Conservation (phyloP, 495 filamentous ascomycete species). For the Alectoria sarmentosa region DNA sequence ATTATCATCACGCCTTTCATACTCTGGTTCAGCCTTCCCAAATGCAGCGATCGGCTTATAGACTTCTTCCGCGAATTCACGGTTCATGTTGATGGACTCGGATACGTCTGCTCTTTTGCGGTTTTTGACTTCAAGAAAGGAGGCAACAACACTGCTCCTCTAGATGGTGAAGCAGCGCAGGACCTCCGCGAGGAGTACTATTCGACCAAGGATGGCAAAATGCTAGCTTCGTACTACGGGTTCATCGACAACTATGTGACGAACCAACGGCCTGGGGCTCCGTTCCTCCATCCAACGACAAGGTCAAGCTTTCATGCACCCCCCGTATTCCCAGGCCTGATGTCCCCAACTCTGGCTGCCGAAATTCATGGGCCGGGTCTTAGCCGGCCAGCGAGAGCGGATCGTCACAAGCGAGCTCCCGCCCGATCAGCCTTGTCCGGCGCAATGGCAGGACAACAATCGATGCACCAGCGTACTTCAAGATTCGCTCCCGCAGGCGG, state of each 20-base stretch:
- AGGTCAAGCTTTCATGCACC: slow-evolving; percentile 64
- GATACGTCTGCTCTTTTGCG: slow-evolving; percentile 92
- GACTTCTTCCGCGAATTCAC: slow-evolving; percentile 99
- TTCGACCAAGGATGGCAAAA: slow-evolving; percentile 90
- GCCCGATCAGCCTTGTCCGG: slow-evolving; percentile 17
- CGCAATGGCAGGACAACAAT: slow-evolving; percentile 17
- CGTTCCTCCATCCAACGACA: slow-evolving; percentile 43
- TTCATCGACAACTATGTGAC: slow-evolving; percentile 85
- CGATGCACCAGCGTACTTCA: slow-evolving; percentile 29
- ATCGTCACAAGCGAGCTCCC: slow-evolving; percentile 30
- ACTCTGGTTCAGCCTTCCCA: slow-evolving; percentile 78
- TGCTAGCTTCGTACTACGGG: slow-evolving; percentile 88
- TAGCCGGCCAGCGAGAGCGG: slow-evolving; percentile 16
- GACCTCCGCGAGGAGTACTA: slow-evolving; percentile 89
- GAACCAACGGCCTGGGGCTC: slow-evolving; percentile 51
- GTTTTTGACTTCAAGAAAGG: slow-evolving; percentile 97
- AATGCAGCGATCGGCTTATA: slow-evolving; percentile 84
- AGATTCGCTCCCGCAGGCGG: slow-evolving; percentile 25
- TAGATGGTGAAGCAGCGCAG: slow-evolving; percentile 34
- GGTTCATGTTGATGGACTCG: slow-evolving; percentile 91
- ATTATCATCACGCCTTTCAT: slow-evolving; percentile 89
- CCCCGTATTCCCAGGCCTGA: slow-evolving; percentile 64
- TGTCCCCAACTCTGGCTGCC: slow-evolving; percentile 51
- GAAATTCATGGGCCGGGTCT: slow-evolving; percentile 38
- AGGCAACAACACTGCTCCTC: slow-evolving; percentile 45